Evolutionary conservation across 129 eudicot species (phyloP), one percentile per base, ranked within the genome.

Genomic region (Escallonia herrerae): DNA sequence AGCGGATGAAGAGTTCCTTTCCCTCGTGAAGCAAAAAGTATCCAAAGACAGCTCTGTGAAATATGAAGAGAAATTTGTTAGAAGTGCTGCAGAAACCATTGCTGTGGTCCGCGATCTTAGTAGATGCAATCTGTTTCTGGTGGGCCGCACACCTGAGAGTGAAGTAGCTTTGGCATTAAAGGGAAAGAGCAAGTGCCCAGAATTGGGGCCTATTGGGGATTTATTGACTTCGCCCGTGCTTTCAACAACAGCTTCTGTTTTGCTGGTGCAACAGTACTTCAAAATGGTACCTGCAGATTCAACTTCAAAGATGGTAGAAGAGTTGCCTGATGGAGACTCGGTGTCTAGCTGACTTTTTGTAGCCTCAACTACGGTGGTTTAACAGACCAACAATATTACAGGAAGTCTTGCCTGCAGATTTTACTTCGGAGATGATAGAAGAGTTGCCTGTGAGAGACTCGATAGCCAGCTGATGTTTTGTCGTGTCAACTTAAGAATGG

Each of bases 91-190:
- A 12, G 80, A 61, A 13, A 49, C 69, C 0, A 61, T 40, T 3
- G 74, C 55, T 11, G 70, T 43, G 12, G 64, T 81, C 5, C 69
- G 69, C 2, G 43, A 40, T 5, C 40, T 69, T 43, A 55, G 43
- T 44, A 69, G 76, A 0, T 72, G 82, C 60, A 76, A 63, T 69
- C 45, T 75, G 70, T 63, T 75, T 56, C n/a, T 68, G 56, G 70
- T 75, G 3, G 80, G 80, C 2, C 56, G 80, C 40, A 56, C 2
- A 22, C 75, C 75, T 3, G 71, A 63, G 15, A 66, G 80, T 3
- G 74, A 68, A 65, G 1, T 75, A 15, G 63, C 61, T 9, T 33
- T 14, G 14, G 43, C 80, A n/a, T 61, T 68, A 5, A 75, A 63
- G 3, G 49, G 51, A 14, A 75, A 61, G 49, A 9, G 15, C 11